Conservation (phyloP, 352 stramenopile genomes). For the Aphanomyces invadans region DNA sequence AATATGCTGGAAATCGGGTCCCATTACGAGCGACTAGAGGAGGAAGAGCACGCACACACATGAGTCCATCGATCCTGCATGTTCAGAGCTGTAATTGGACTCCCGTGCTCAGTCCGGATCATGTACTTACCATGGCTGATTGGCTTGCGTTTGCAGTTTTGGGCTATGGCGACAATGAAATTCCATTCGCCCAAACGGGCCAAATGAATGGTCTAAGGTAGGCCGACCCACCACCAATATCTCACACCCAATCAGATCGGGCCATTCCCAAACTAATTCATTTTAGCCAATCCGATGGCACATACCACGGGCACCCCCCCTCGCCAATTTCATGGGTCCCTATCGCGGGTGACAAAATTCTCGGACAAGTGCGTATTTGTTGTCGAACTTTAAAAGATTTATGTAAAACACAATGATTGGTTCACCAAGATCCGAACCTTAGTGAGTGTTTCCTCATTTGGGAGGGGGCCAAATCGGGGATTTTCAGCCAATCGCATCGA, state of each 20-base stretch:
- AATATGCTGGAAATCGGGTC: slow-evolving; percentile 99
- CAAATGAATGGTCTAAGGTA: slow-evolving; percentile 25
- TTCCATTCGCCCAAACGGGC: slow-evolving; percentile 13
- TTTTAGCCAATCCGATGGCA: slow-evolving; percentile 21
- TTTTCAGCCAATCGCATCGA: no score
- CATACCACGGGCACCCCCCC: not conserved
- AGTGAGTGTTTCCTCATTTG: not conserved
- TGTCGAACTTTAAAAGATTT: not conserved
- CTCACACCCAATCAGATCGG: slow-evolving; percentile 9
- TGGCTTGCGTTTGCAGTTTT: slow-evolving; percentile 27
- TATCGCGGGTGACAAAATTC: not conserved
- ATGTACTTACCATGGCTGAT: slow-evolving; percentile 25
- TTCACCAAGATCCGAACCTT: not conserved
- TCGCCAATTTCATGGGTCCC: not conserved
- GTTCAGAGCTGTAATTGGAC: no score
- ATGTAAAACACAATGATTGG: no score
- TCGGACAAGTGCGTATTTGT: not conserved
- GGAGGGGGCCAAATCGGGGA: not conserved
- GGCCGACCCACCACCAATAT: slow-evolving; percentile 26
- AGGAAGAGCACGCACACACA: no score
- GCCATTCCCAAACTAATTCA: not conserved
- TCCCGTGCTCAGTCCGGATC: no score
- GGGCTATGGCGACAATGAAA: slow-evolving; percentile 26
- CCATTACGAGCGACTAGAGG: slow-evolving; percentile 81
- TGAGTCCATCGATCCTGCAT: no score